phyloP scores from a whole-genome alignment of 2,329 filamentous ascomycete genomes.

The Xylaria sp. region DNA sequence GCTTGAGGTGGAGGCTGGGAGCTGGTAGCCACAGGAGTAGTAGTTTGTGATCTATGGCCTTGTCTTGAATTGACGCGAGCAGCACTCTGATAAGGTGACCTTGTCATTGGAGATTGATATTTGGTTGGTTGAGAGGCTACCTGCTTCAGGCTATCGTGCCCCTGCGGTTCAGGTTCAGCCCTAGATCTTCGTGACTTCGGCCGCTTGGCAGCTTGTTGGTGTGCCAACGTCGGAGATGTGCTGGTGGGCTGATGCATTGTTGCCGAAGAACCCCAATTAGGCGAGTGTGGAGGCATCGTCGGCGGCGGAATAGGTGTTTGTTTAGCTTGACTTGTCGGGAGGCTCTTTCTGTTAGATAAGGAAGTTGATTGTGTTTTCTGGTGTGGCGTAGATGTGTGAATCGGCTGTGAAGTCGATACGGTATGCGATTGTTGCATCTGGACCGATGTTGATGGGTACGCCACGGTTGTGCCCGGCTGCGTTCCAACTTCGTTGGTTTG shows the following conservation, averaged over 20 bases:
- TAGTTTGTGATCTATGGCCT: conserved; percentile 46
- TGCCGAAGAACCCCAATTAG: conserved; percentile 42
- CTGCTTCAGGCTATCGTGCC: conserved; percentile 41
- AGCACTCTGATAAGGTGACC: conserved; percentile 46
- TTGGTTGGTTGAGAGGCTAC: conserved; percentile 41
- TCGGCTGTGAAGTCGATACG: conserved; percentile 29
- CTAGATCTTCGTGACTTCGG: conserved; percentile 42
- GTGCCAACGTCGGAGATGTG: conserved; percentile 38
- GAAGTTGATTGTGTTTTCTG: conserved; percentile 35
- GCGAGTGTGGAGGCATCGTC: conserved; percentile 36
- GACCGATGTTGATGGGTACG: conserved; percentile 32
- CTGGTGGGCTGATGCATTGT: conserved; percentile 34
- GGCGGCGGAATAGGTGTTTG: conserved; percentile 44
- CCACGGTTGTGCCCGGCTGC: conserved; percentile 34
- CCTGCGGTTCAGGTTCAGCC: conserved; percentile 38
- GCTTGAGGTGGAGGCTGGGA: conserved; percentile 45
- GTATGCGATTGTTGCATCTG: conserved; percentile 34
- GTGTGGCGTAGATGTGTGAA: conserved; percentile 18
- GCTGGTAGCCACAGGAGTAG: conserved; percentile 43
- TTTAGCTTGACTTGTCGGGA: conserved; percentile 41
- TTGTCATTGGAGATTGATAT: conserved; percentile 48
- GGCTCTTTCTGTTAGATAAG: conserved; percentile 41
- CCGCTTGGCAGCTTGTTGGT: conserved; percentile 42
- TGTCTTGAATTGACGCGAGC: conserved; percentile 45
- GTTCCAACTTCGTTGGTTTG: conserved; percentile 35